Percentiles rank a stretch among this genome's conserved stretches.
These are phyloP conservation scores for Saccharomycopsis schoenii DNA, from an alignment of 805 yeast genomes.

Conservation along the genomic window DNA sequence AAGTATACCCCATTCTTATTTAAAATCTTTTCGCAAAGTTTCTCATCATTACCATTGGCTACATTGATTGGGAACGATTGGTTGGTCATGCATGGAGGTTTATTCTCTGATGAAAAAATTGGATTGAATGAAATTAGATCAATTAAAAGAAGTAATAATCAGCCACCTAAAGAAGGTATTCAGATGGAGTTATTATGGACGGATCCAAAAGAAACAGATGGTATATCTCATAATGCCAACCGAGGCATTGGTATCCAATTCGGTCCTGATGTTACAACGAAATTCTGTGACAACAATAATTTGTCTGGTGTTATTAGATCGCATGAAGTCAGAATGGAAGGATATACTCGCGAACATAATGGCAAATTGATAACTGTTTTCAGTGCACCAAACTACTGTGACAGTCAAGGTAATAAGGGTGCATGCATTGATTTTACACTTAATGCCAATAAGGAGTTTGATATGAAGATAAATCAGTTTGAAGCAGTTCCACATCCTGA, in stretches of 20 bases:
- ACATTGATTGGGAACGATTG: slow-evolving; percentile 69
- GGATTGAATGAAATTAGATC: slow-evolving; percentile 65
- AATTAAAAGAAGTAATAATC: slow-evolving; percentile 52
- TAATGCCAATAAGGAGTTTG: slow-evolving; percentile 35
- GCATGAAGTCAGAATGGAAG: slow-evolving; percentile 91
- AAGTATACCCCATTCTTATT: slow-evolving; percentile 77
- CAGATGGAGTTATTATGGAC: slow-evolving; percentile 98
- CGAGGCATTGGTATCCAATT: slow-evolving; percentile 95
- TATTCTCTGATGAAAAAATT: slow-evolving; percentile 68
- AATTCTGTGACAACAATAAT: slow-evolving; percentile 62
- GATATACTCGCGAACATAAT: slow-evolving; percentile 80
- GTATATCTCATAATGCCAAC: slow-evolving; percentile 70
- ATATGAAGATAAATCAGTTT: slow-evolving; percentile 51
- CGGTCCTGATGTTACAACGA: slow-evolving; percentile 88
- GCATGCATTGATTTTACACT: slow-evolving; percentile 68
- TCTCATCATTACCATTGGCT: slow-evolving; percentile 79
- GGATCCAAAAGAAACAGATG: slow-evolving; percentile 75
- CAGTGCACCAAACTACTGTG: slow-evolving; percentile 97
- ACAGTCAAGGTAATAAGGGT: slow-evolving; percentile 81
- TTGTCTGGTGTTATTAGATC: slow-evolving; percentile 80
- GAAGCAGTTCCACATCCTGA: slow-evolving; percentile 85
- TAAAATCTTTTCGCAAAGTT: slow-evolving; percentile 76
- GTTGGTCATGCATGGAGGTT: slow-evolving; percentile 91
- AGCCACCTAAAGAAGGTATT: slow-evolving; percentile 84
- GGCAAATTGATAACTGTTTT: slow-evolving; percentile 88